phyloP scores from a whole-genome alignment of 495 filamentous ascomycete genomes.

The Hypoxylon fuscum region DNA sequence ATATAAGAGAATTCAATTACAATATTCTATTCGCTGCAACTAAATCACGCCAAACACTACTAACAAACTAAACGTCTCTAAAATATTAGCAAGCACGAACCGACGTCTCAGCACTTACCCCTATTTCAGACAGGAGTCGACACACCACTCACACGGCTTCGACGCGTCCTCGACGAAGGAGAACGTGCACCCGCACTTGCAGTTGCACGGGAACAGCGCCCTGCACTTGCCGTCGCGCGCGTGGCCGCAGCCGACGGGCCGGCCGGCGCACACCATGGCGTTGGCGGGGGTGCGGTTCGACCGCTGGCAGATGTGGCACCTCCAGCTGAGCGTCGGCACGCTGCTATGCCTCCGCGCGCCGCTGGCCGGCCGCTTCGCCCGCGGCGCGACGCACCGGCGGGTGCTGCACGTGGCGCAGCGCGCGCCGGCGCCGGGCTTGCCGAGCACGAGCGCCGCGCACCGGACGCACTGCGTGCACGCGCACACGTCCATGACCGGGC shows the following conservation, averaged over 20 bases:
- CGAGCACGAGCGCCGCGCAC: conserved; percentile 6
- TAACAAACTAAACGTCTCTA: too few relatives aligned
- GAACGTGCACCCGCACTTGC: conserved; percentile 15
- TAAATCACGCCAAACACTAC: too few relatives aligned
- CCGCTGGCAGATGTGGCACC: conserved; percentile 11
- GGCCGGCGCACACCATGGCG: conserved; percentile 8
- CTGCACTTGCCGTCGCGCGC: conserved; percentile 14
- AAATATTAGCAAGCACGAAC: too few relatives aligned
- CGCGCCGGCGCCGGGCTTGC: background rate
- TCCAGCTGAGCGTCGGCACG: conserved; percentile 16
- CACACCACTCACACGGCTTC: conserved; percentile 11
- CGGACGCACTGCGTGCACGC: conserved; percentile 3
- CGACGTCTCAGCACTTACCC: too few relatives aligned
- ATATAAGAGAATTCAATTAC: too few relatives aligned
- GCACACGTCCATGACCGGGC: conserved; percentile 9
- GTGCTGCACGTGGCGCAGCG: conserved; percentile 10
- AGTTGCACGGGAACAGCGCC: conserved; percentile 18
- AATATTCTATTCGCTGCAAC: too few relatives aligned
- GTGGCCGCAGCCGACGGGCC: conserved; percentile 10
- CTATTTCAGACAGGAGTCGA: conserved; percentile 2
- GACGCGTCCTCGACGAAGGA: conserved; percentile 7
- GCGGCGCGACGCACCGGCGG: background rate
- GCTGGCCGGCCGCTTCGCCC: background rate
- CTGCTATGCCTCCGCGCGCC: background rate
- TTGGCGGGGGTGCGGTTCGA: conserved; percentile 1